Evolutionary conservation across 805 yeast species (phyloP), one percentile per base, ranked within the genome.

Genomic region (Metschnikowia koreensis): DNA sequence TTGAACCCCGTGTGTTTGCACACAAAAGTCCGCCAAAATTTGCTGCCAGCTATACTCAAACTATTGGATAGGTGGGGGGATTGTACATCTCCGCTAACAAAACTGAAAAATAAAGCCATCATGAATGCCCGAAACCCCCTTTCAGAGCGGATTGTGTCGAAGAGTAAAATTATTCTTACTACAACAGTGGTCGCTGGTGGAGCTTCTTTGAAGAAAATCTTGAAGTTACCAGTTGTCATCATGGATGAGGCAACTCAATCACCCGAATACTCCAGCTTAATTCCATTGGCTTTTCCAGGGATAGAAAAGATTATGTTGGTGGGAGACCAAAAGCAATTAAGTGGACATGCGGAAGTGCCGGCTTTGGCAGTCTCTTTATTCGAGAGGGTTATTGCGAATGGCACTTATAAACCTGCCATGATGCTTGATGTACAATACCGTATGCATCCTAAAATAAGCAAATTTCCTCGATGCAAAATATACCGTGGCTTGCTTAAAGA

Each of bases 161-260:
- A 72, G 10, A 86, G 89, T 39, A 89, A 89, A 58, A 89, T 91
- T 38, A 83, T 92, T 12, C 89, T 97, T 70, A 80, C 89, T 65
- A 92, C 98, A 0, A 89, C 97, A 77, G 90, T 86, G 31, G 96
- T 96, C 54, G 96, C 97, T 2, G 96, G 91, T 44, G 96, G 88
- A 66, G 67, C 60, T 46, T 74, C 94, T 56, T 70, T 92, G 39
- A 62, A 66, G 11, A 64, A 81, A 51, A 74, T 51, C 53, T 39
- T 90, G 68, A 77, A 88, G 60, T 81, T 45, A 15, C 28, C 41
- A 5, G 42, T 92, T 0, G 96, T 90, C 1, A 74, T 92, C 50
- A 87, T 92, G 54, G 98, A 92, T 69, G 97, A 92, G 72, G 84
- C 89, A 62, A 89, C 97, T 0, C 97, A 92, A 70, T 92, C 97